These are phyloP conservation scores for Phytopythium litorale DNA, from an alignment of 352 stramenopile species.

Conservation along the genomic window DNA sequence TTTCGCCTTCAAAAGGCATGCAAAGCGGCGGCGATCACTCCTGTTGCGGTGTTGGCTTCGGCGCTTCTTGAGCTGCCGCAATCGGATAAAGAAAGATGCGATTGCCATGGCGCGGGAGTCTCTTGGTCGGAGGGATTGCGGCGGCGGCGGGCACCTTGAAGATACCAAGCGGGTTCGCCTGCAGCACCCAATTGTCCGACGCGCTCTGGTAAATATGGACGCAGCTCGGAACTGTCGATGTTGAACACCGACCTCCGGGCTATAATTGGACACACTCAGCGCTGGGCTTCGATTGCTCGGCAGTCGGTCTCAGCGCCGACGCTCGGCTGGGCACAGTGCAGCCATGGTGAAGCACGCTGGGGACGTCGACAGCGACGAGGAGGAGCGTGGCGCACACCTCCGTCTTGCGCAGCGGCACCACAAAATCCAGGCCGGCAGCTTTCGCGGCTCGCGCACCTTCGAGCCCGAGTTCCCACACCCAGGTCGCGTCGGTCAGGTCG, in stretches of 20 bases:
- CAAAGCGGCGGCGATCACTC: not conserved
- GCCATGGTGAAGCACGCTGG: not conserved
- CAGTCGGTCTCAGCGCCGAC: not conserved
- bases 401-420: conserved; percentile 69
- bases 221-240: too few species aligned
- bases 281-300: not conserved
- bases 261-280: not conserved
- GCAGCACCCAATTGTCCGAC: not conserved
- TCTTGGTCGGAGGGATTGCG: not conserved
- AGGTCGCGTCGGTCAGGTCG: conserved; percentile 43
- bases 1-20: not conserved
- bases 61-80: not conserved
- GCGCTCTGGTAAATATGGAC: not conserved
- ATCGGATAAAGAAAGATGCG: not conserved
- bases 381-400: conserved; percentile 51
- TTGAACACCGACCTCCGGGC: not conserved
- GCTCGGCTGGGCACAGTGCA: not conserved
- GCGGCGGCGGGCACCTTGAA: not conserved
- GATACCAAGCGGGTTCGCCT: not conserved
- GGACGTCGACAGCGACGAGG: conserved; percentile 18
- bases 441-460: conserved; percentile 33
- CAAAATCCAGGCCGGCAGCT: conserved; percentile 47
- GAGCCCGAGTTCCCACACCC: conserved; percentile 46
- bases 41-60: not conserved
- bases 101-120: too few species aligned